Percentiles rank a stretch among this genome's conserved stretches.
Conservation (phyloP, 2,329 filamentous ascomycete species). For the Ophiostoma sp. region DNA sequence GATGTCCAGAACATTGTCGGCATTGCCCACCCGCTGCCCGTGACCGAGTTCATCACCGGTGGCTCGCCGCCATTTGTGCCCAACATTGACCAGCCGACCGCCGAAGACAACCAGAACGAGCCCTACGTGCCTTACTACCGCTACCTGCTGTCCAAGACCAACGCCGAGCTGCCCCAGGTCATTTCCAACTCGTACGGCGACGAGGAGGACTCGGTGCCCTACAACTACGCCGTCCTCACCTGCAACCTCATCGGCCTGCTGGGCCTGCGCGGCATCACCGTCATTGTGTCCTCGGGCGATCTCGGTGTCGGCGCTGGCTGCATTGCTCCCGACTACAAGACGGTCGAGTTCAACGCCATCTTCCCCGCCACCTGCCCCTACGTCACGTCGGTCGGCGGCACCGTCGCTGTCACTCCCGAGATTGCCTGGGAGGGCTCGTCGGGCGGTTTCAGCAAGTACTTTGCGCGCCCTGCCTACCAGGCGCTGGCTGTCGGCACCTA, state of each 20-base stretch:
- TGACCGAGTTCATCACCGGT: conserved; percentile 30
- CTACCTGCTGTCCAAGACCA: conserved; percentile 51
- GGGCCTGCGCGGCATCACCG: conserved; percentile 58
- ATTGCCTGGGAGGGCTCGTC: conserved; percentile 49
- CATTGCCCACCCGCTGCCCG: conserved; percentile 42
- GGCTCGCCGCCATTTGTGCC: conserved; percentile 32
- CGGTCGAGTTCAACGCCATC: conserved; percentile 40
- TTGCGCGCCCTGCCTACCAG: conserved; percentile 41
- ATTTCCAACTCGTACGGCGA: conserved; percentile 67
- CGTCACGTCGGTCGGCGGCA: conserved; percentile 58
- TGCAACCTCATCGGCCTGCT: conserved; percentile 59
- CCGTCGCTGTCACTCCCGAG: conserved; percentile 45
- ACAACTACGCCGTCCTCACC: conserved; percentile 47
- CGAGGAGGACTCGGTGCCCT: conserved; percentile 54
- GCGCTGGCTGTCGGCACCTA: conserved; percentile 44
- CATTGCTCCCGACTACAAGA: conserved; percentile 29
- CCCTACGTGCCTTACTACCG: conserved; percentile 60
- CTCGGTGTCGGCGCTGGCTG: conserved; percentile 34
- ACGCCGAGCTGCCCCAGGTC: conserved; percentile 54
- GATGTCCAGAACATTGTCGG: conserved; percentile 57
- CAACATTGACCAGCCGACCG: conserved; percentile 30
- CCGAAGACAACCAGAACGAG: conserved; percentile 50
- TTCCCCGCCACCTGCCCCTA: conserved; percentile 47
- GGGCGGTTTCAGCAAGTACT: conserved; percentile 47
- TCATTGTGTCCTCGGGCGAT: conserved; percentile 63